Evolutionary conservation across 1,139 yeast genomes (phyloP).

Genomic region (Sugiyamaella xylanicola): DNA sequence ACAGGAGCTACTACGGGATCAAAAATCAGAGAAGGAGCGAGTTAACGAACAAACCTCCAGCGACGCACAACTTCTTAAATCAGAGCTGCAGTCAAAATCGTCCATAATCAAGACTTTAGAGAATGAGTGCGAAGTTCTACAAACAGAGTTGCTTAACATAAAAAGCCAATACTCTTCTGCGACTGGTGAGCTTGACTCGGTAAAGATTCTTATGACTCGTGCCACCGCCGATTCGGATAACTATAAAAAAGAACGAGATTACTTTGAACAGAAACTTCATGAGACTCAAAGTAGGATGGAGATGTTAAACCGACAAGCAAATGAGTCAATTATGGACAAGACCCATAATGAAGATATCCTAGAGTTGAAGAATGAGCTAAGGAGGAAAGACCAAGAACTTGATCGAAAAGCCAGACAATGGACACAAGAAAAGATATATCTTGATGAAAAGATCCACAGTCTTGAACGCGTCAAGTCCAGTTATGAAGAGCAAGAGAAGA

Average conservation of each 20-base stretch:
- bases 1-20: constrained; percentile 18
- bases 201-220: constrained; percentile 28
- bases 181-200: constrained; percentile 26
- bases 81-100: constrained; percentile 16
- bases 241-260: constrained; percentile 29
- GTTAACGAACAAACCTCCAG: neutral
- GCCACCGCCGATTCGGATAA: constrained; percentile 29
- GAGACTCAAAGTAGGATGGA: constrained; percentile 23
- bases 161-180: constrained; percentile 11
- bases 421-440: constrained; percentile 26
- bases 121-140: constrained; percentile 10
- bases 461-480: constrained; percentile 30
- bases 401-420: constrained; percentile 21
- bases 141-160: constrained; percentile 10
- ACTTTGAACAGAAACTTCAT: constrained; percentile 26
- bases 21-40: neutral
- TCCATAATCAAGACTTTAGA: constrained; percentile 6
- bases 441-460: constrained; percentile 27
- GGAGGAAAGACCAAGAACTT: constrained; percentile 24
- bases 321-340: constrained; percentile 26
- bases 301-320: constrained; percentile 23
- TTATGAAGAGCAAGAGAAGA: constrained; percentile 29
- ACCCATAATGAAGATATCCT: constrained; percentile 25
- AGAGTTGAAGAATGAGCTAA: constrained; percentile 24
- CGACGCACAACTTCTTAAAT: constrained; percentile 2